A percentile compares a stretch with the other conserved stretches of the same genome.
Evolutionary conservation across 176 grass and related monocot species (phyloP).

Genomic region (Neostapfia colusana): DNA sequence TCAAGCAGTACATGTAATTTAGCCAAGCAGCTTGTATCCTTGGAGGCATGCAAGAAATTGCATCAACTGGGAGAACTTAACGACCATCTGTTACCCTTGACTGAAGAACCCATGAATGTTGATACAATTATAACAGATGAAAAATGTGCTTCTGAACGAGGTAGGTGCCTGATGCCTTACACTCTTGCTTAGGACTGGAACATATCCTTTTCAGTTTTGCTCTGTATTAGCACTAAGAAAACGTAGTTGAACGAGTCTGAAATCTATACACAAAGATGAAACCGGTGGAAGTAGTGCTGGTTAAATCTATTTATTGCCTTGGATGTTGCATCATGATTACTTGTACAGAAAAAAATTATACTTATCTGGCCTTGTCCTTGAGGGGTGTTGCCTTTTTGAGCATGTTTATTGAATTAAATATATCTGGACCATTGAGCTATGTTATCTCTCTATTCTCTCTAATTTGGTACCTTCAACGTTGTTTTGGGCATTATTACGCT

Average conservation of each 20-base stretch:
- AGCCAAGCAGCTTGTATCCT: constrained; percentile 81
- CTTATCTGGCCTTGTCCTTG: not conserved
- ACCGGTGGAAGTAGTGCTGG: constrained; percentile 7
- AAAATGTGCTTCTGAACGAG: constrained; percentile 60
- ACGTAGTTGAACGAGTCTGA: not conserved
- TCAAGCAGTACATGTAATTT: constrained; percentile 58
- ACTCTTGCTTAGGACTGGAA: constrained; percentile 24
- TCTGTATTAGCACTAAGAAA: constrained; percentile 19
- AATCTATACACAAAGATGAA: constrained; percentile 4
- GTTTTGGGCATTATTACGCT: constrained; percentile 21
- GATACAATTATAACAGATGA: constrained; percentile 20
- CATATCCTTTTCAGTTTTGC: constrained; percentile 1
- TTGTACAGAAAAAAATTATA: constrained; percentile 1
- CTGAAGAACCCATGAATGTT: constrained; percentile 47
- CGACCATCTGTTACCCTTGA: constrained; percentile 64
- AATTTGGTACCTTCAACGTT: constrained; percentile 19
- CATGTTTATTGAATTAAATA: constrained; percentile 29
- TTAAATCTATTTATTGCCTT: constrained; percentile 23
- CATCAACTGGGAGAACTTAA: constrained; percentile 74
- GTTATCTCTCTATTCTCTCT: constrained; percentile 11
- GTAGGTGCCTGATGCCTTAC: constrained; percentile 39
- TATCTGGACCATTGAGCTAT: constrained; percentile 15
- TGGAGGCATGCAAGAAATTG: constrained; percentile 91
- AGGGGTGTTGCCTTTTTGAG: not conserved
- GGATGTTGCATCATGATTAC: constrained; percentile 29